These are phyloP conservation scores for Aspergillus sclerotialis DNA, from an alignment of 2,329 filamentous ascomycete genomes.

Conservation along the genomic window DNA sequence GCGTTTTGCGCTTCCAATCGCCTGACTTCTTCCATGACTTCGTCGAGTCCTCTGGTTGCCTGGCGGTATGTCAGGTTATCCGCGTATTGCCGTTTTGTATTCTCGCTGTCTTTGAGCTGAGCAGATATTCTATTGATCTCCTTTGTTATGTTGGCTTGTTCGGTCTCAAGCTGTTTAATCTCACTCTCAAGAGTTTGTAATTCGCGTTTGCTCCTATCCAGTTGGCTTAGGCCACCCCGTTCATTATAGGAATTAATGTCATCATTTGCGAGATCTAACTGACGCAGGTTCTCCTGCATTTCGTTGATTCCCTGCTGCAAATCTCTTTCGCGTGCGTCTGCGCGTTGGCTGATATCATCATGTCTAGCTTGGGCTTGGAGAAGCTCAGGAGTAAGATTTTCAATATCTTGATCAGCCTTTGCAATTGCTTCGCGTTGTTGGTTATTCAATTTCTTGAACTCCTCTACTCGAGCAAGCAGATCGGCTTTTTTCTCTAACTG, in stretches of 20 bases:
- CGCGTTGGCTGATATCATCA: slow-evolving; percentile 67
- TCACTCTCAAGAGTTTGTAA: slow-evolving; percentile 61
- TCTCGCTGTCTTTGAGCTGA: slow-evolving; percentile 70
- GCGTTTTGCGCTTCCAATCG: slow-evolving; percentile 73
- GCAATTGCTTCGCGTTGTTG: slow-evolving; percentile 66
- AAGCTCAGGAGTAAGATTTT: slow-evolving; percentile 67
- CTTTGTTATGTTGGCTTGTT: slow-evolving; percentile 59
- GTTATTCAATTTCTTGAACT: slow-evolving; percentile 60
- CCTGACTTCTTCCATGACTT: slow-evolving; percentile 61
- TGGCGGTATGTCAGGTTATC: slow-evolving; percentile 86
- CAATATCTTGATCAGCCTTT: slow-evolving; percentile 64
- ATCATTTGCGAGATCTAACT: slow-evolving; percentile 66
- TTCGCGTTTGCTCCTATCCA: slow-evolving; percentile 62
- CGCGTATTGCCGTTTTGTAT: slow-evolving; percentile 75
- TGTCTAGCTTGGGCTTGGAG: slow-evolving; percentile 67
- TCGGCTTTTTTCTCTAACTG: slow-evolving; percentile 75
- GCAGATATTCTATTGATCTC: slow-evolving; percentile 72
- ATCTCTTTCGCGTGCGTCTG: slow-evolving; percentile 64
- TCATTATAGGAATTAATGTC: slow-evolving; percentile 77
- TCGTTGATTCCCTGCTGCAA: slow-evolving; percentile 64
- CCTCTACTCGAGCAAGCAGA: slow-evolving; percentile 64
- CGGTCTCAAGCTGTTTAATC: slow-evolving; percentile 58
- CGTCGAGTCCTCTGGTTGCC: slow-evolving; percentile 61
- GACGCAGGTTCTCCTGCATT: slow-evolving; percentile 66
- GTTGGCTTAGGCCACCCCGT: slow-evolving; percentile 63